Evolutionary conservation across 306 rosid species (phyloP).

Genomic region (Cucurbita argyrosperma): DNA sequence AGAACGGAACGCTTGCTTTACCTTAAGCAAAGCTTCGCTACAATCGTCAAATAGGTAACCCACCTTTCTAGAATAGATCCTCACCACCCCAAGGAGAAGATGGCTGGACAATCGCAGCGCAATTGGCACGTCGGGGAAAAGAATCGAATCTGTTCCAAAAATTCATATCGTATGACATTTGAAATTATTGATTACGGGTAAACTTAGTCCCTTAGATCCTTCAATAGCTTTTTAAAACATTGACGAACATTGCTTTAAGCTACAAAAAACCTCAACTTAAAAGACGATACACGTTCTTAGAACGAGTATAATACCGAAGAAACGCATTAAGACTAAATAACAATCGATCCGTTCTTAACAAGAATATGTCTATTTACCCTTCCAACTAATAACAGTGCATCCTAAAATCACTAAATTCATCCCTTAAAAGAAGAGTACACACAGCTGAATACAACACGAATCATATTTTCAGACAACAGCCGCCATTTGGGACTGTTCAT

Average conservation of each 20-base stretch:
- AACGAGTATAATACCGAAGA: neutral
- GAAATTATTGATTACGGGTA: neutral
- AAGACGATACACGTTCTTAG: neutral
- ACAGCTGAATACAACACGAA: neutral
- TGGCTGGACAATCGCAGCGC: conserved; percentile 98
- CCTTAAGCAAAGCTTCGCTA: conserved; percentile 97
- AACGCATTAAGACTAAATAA: neutral
- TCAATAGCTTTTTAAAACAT: too few species aligned
- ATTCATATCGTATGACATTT: neutral
- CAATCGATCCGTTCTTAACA: neutral
- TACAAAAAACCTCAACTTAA: neutral
- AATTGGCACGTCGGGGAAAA: conserved; percentile 89
- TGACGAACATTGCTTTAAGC: neutral
- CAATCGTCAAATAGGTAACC: conserved; percentile 98
- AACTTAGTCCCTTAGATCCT: neutral
- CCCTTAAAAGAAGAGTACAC: neutral
- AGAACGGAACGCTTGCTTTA: conserved; percentile 99
- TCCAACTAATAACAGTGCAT: neutral
- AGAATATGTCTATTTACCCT: neutral
- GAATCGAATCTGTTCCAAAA: conserved; percentile 79
- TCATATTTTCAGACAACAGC: neutral
- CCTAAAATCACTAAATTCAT: neutral
- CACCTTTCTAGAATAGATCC: conserved; percentile 99
- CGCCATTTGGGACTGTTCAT: neutral
- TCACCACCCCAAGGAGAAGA: conserved; percentile 98